phyloP scores from a whole-genome alignment of 495 filamentous ascomycete species.

The Hyphodiscus hymeniophilus region DNA sequence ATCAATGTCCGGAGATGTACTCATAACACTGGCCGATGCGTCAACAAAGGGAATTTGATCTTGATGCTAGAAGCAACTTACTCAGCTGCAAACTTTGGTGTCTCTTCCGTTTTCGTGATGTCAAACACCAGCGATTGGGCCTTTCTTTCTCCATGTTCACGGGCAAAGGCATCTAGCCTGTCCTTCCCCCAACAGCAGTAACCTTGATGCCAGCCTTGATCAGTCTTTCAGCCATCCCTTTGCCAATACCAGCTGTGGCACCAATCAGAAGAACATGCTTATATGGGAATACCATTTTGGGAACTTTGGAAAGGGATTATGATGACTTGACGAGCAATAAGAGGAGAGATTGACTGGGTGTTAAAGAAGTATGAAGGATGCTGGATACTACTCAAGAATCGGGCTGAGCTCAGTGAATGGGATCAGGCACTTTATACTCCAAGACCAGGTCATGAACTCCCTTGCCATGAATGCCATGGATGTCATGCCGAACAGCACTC shows the following conservation, averaged over 20 bases:
- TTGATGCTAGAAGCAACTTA: slow-evolving; percentile 10
- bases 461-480: too few species aligned
- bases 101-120: slow-evolving; percentile 44
- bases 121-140: slow-evolving; percentile 44
- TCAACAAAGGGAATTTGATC: neutral
- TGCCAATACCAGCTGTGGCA: slow-evolving; percentile 41
- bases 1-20: slow-evolving; percentile 42
- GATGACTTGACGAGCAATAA: too few species aligned
- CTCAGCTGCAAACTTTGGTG: slow-evolving; percentile 41
- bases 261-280: slow-evolving; percentile 35
- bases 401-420: too few species aligned
- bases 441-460: too few species aligned
- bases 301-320: neutral
- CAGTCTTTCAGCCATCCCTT: slow-evolving; percentile 22
- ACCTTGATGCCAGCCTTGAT: slow-evolving; percentile 25
- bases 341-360: too few species aligned
- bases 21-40: slow-evolving; percentile 30
- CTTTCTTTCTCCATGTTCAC: slow-evolving; percentile 33
- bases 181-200: slow-evolving; percentile 48
- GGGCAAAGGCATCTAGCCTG: slow-evolving; percentile 45
- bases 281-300: slow-evolving; percentile 14
- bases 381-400: too few species aligned
- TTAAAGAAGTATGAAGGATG: too few species aligned
- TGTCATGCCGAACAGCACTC: too few species aligned
- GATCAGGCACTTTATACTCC: too few species aligned